These are phyloP conservation scores for Sclerotinia borealis DNA, from an alignment of 2,329 filamentous ascomycete genomes.

Conservation along the genomic window DNA sequence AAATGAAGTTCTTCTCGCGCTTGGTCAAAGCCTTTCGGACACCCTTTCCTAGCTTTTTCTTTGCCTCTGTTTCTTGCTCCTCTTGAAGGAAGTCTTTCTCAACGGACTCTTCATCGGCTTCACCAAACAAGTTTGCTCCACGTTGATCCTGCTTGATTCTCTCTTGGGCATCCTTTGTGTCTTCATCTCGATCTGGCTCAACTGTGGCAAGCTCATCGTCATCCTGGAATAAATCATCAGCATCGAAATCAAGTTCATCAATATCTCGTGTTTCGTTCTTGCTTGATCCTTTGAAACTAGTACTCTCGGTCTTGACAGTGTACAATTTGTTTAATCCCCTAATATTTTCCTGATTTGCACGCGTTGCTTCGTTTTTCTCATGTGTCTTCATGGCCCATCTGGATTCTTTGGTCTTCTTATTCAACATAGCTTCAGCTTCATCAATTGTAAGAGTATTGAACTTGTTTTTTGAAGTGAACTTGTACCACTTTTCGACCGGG, in stretches of 20 bases:
- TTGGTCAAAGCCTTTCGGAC: slow-evolving; percentile 77
- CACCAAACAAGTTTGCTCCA: slow-evolving; percentile 77
- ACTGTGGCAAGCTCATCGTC: slow-evolving; percentile 75
- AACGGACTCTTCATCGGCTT: slow-evolving; percentile 62
- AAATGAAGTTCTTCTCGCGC: slow-evolving; percentile 80
- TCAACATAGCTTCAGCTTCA: slow-evolving; percentile 79
- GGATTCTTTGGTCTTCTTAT: slow-evolving; percentile 67
- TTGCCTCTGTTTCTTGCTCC: slow-evolving; percentile 63
- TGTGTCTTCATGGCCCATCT: slow-evolving; percentile 72
- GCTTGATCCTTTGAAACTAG: slow-evolving; percentile 54
- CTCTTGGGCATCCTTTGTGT: slow-evolving; percentile 64
- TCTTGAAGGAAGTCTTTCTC: slow-evolving; percentile 65
- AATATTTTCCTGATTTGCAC: slow-evolving; percentile 53
- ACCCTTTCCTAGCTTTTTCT: slow-evolving; percentile 67
- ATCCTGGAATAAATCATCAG: slow-evolving; percentile 73
- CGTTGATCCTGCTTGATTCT: slow-evolving; percentile 74
- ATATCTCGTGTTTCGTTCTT: slow-evolving; percentile 64
- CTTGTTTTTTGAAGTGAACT: slow-evolving; percentile 72
- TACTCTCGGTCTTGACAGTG: slow-evolving; percentile 61
- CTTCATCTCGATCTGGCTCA: slow-evolving; percentile 76
- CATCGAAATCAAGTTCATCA: slow-evolving; percentile 60
- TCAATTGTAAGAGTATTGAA: slow-evolving; percentile 76
- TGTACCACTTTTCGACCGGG: slow-evolving; percentile 94
- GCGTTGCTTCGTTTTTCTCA: slow-evolving; percentile 49
- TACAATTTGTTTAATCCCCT: slow-evolving; percentile 43